A percentile compares a stretch with the other conserved stretches of the same genome.
Conservation (phyloP, 2,329 filamentous ascomycete species). For the Diaporthe ampelina region DNA sequence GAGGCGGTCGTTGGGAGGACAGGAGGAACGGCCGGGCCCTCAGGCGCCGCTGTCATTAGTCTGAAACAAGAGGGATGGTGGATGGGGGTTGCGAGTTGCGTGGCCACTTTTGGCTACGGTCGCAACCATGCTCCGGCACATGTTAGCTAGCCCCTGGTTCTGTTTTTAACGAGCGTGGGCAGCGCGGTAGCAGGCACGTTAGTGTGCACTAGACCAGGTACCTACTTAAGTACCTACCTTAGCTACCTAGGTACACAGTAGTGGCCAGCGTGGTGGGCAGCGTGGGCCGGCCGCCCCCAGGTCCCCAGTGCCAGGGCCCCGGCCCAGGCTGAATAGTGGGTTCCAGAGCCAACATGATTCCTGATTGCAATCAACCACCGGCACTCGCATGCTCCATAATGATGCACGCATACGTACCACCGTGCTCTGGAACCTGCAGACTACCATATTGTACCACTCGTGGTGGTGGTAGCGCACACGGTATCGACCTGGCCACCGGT, state of each 20-base stretch:
- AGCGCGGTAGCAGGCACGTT: too few relatives aligned
- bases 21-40: not conserved
- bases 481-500: too few relatives aligned
- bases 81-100: not conserved
- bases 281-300: not conserved
- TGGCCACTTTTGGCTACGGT: not conserved
- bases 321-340: slow-evolving; percentile 18
- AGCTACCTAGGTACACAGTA: too few relatives aligned
- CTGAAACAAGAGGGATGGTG: slow-evolving; percentile 13
- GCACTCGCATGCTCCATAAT: slow-evolving; percentile 25
- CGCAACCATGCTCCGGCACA: not conserved
- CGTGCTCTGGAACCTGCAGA: not conserved
- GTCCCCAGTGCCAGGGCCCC: not conserved
- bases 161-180: too few relatives aligned
- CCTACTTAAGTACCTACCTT: too few relatives aligned
- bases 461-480: too few relatives aligned
- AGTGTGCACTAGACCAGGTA: not conserved
- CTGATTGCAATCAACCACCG: slow-evolving; percentile 8
- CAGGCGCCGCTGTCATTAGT: slow-evolving; percentile 14
- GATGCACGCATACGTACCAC: slow-evolving; percentile 25
- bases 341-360: slow-evolving; percentile 12
- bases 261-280: not conserved
- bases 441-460: not conserved
- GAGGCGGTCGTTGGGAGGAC: not conserved
- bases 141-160: not conserved